These are phyloP conservation scores for Fraxinus albicans DNA, from an alignment of 305 asterid species.

Conservation along the genomic window DNA sequence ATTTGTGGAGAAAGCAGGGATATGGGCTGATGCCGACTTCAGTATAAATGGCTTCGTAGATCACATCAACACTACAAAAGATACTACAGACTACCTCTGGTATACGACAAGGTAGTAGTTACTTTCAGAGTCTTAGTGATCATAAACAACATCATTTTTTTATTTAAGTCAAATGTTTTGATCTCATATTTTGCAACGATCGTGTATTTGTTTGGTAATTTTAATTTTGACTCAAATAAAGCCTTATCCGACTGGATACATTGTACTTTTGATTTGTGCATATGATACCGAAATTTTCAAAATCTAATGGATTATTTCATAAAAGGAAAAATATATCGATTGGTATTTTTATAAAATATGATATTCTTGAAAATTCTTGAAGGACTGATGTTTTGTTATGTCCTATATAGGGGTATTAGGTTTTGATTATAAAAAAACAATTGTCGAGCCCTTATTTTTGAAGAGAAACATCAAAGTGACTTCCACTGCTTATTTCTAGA, in stretches of 20 bases:
- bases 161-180: conserved; percentile 14
- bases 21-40: conserved; percentile 82
- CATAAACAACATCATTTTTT: not conserved
- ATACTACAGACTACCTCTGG: conserved; percentile 93
- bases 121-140: not conserved
- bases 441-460: not conserved
- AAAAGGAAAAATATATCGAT: not conserved
- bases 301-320: not conserved
- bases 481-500: not conserved
- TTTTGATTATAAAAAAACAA: not conserved
- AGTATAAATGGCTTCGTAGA: conserved; percentile 61
- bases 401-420: not conserved
- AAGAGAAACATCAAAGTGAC: not conserved
- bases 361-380: not conserved
- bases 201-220: not conserved
- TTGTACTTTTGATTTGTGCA: not conserved
- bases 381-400: not conserved
- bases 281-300: not conserved
- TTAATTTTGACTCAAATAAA: not conserved
- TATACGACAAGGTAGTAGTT: conserved; percentile 67
- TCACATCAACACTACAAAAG: conserved; percentile 89
- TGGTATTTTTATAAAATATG: not conserved
- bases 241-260: not conserved
- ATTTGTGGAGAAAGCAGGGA: conserved; percentile 65
- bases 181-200: not conserved